phyloP scores from a whole-genome alignment of 768 basidiomycete species.

The Trametopsis cervina region DNA sequence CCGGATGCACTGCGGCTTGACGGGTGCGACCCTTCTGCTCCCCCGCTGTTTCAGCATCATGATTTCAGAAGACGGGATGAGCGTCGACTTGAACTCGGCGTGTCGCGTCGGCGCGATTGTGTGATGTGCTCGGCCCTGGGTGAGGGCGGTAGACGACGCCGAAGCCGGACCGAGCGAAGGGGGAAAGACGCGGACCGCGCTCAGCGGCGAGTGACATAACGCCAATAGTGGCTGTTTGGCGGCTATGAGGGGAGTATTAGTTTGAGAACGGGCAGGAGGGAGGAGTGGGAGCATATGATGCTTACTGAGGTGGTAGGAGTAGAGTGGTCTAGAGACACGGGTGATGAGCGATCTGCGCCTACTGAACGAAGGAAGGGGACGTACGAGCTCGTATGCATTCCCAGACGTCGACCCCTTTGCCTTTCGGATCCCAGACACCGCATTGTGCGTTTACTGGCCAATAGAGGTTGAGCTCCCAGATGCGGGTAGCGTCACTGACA shows the following conservation, averaged over 20 bases:
- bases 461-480: slow-evolving; percentile 63
- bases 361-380: slow-evolving; percentile 22
- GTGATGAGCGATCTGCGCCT: background rate
- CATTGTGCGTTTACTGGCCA: slow-evolving; percentile 65
- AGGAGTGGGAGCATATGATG: background rate
- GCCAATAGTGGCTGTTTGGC: slow-evolving; percentile 38
- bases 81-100: too few species aligned
- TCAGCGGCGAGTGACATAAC: slow-evolving; percentile 41
- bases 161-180: slow-evolving; percentile 6
- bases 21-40: too few species aligned
- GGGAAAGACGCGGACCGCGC: background rate
- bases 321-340: slow-evolving; percentile 43
- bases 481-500: slow-evolving; percentile 59
- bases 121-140: too few species aligned
- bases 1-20: too few species aligned
- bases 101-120: too few species aligned
- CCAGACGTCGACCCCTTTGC: slow-evolving; percentile 68
- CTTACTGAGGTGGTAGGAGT: slow-evolving; percentile 40
- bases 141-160: background rate
- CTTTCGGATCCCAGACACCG: slow-evolving; percentile 61
- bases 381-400: slow-evolving; percentile 66
- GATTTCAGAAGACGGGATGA: too few species aligned
- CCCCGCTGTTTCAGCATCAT: too few species aligned
- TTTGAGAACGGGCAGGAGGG: background rate
- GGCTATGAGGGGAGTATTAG: slow-evolving; percentile 25